Evolutionary conservation across 1,284 basidiomycete genomes (phyloP), one percentile per base, ranked within the genome.

Genomic region (Malassezia restricta): DNA sequence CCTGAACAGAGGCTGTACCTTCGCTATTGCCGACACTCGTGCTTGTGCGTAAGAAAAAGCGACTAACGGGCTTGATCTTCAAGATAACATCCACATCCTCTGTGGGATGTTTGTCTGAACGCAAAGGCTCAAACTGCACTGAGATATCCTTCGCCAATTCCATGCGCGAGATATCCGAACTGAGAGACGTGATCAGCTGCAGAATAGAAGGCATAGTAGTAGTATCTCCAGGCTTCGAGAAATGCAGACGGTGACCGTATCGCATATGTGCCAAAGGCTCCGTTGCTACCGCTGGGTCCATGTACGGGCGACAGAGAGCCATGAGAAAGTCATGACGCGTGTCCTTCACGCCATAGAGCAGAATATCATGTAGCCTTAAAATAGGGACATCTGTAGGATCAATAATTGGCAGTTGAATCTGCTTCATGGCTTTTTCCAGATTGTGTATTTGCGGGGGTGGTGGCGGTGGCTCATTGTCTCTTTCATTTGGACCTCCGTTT

Each of bases 11-110:
- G 8, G 66, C 71, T 49, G 78, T 87, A 7, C 88, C 92, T 74
- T 96, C 92, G 47, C 85, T 86, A 52, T 94, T 89, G 8, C 94
- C 94, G 4, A 96, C 79, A 68, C 96, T 90, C 1, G 92, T 96
- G 1, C 86, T 81, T 0, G 84, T 88, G 65, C 86, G 89, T 20
- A 92, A 71, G 65, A 82, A 90, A 63, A 85, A 82, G 30, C 86
- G 76, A 1, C 87, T 83, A 46, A 81, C 81, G 71, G 94, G 90
- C 40, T 80, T 79, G 9, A 87, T 80, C 37, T 79, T 78, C 66
- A 94, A 80, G 0, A 94, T 80, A 37, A 96, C 73, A 68, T 95
- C 88, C n/a, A 96, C 82, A 62, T 88, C 87, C 32, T 82, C 79
- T 0, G 76, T 74, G 17, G 77, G 74, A 0, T 85, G 82, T 4